These are phyloP conservation scores for Globisporangium spiculum DNA, from an alignment of 352 stramenopile genomes.

Conservation along the genomic window DNA sequence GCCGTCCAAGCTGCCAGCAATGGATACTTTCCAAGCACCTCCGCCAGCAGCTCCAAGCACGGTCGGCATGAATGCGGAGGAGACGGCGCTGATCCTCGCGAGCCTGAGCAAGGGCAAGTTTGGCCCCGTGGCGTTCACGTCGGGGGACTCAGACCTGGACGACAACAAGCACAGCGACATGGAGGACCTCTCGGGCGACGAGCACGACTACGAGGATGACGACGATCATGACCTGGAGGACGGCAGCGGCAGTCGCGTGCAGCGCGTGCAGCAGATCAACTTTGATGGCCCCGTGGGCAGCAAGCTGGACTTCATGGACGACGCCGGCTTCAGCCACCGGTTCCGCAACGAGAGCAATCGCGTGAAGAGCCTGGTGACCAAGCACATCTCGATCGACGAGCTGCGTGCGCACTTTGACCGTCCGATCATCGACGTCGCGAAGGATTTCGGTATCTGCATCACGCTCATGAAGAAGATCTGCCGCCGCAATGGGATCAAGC, in stretches of 20 bases:
- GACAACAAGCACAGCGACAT: conserved; percentile 56
- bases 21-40: not conserved
- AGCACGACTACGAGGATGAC: conserved; percentile 39
- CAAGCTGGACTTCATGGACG: conserved; percentile 74
- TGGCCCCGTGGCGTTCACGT: conserved; percentile 9
- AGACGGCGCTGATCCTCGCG: conserved; percentile 86
- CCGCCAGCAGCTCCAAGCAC: not conserved
- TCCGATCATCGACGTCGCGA: conserved; percentile 87
- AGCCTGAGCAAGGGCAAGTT: conserved; percentile 71
- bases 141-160: conserved; percentile 17
- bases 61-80: conserved; percentile 63
- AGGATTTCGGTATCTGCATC: conserved; percentile 89
- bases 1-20: not conserved
- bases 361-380: conserved; percentile 84
- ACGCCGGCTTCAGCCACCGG: conserved; percentile 68
- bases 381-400: conserved; percentile 87
- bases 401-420: conserved; percentile 82
- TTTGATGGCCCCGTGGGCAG: conserved; percentile 67
- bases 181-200: conserved; percentile 32
- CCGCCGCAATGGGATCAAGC: conserved; percentile 66
- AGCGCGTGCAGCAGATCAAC: conserved; percentile 68
- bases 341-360: conserved; percentile 86
- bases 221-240: conserved; percentile 11
- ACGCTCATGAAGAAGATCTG: conserved; percentile 88
- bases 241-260: conserved; percentile 31